phyloP scores from a whole-genome alignment of 2,329 filamentous ascomycete genomes.

The Aspergillus terreus region DNA sequence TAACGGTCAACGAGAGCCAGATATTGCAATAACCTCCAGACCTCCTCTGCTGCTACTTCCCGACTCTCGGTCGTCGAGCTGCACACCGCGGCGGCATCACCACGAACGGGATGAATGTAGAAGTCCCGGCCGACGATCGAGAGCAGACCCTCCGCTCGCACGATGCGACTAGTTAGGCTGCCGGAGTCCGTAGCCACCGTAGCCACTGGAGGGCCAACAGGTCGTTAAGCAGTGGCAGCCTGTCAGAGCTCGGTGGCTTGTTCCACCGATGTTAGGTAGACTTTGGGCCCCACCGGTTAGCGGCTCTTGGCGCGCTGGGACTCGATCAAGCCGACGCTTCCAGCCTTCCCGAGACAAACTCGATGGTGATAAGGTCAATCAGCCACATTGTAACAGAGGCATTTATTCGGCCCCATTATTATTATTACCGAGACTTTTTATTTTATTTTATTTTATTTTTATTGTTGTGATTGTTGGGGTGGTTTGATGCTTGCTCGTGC shows the following conservation, averaged over 20 bases:
- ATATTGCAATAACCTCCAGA: background rate
- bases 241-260: constrained; percentile 10
- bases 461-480: background rate
- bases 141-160: constrained; percentile 5
- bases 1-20: background rate
- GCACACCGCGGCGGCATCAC: too few relatives aligned
- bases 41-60: background rate
- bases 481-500: constrained; percentile 3
- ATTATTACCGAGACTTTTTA: background rate
- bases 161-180: background rate
- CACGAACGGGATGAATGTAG: constrained; percentile 13
- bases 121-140: constrained; percentile 14
- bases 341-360: constrained; percentile 8
- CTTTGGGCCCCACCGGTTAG: constrained; percentile 10
- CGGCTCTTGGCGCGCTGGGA: constrained; percentile 14
- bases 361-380: constrained; percentile 10
- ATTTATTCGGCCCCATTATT: constrained; percentile 3
- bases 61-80: background rate
- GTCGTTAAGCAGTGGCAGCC: constrained; percentile 3
- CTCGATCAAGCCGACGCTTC: constrained; percentile 12
- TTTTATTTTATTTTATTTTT: background rate
- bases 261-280: constrained; percentile 15
- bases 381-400: constrained; percentile 12
- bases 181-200: constrained; percentile 9
- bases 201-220: background rate